Evolutionary conservation across 2,329 filamentous ascomycete genomes (phyloP), one percentile per base, ranked within the genome.

Genomic region (Cryphonectria nitschkei): DNA sequence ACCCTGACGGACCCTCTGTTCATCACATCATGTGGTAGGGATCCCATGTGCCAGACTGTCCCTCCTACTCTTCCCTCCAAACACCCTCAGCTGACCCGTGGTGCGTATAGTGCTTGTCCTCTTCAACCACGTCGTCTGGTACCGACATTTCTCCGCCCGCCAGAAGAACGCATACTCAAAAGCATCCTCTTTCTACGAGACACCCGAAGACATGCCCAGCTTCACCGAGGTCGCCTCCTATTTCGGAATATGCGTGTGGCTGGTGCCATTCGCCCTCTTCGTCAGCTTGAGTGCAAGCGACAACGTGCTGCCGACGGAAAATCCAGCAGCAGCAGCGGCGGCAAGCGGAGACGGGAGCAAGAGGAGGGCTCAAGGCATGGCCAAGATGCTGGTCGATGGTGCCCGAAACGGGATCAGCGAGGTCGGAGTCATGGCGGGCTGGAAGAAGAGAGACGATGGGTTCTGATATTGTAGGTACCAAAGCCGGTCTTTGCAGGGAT

Each of bases 201-300:
- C 85, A 70, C 83, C 85, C 69, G 81, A 87, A 65, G 82, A 89
- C 67, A 79, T 94, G 61, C 96, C 96, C 0, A 91, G 88, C 52
- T 99, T 99, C 80, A 95, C 93, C 26, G 94, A 98, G 83, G 96
- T 98, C 61, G 94, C 96, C 0, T 95, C 93, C 0, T 99, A 96
- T 82, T 99, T 99, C 78, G 96, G 96, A 0, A 85, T 99, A 2
- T 97, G 95, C 77, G 95, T 99, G 0, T 99, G 96, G 96, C 86
- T 99, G 1, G 93, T 98, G 0, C 96, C 96, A 0, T 99, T 99
- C 79, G 90, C 95, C 22, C 86, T 99, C 19, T 99, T 99, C 78
- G 95, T 99, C 66, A 97, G 93, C 77, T 82, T 99, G 58, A 97
- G 93, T 26, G 96, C 96, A 0, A 94, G 94, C 68, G 96, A 99